These are phyloP conservation scores for Amaranthus palmeri DNA, from an alignment of 148 eudicot genomes.

Conservation along the genomic window DNA sequence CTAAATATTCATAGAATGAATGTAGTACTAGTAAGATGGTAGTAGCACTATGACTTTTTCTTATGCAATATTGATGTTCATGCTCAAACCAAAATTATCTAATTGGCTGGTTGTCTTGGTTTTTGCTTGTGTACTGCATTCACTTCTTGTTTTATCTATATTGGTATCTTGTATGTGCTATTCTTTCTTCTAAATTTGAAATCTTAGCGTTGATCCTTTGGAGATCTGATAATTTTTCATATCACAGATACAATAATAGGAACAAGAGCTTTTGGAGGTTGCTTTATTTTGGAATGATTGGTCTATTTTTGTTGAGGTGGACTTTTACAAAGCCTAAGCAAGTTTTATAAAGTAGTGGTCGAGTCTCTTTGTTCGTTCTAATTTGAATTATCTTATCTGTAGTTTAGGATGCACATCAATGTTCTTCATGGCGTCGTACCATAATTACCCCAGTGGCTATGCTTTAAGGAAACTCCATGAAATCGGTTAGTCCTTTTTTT, in stretches of 20 bases:
- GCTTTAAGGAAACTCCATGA: constrained; percentile 68
- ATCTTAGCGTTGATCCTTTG: not conserved
- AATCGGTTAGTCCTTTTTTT: constrained; percentile 48
- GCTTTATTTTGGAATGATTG: constrained; percentile 54
- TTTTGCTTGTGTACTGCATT: not conserved
- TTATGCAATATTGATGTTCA: not conserved
- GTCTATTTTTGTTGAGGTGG: constrained; percentile 67
- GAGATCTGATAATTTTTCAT: not conserved
- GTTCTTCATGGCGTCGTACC: constrained; percentile 77
- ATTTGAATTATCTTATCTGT: constrained; percentile 25
- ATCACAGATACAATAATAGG: constrained; percentile 73
- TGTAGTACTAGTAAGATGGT: no score
- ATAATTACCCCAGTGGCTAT: constrained; percentile 91
- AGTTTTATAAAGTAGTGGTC: not conserved
- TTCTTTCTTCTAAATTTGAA: not conserved
- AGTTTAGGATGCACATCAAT: constrained; percentile 77
- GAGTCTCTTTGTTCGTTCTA: constrained; percentile 6
- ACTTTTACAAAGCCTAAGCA: not conserved
- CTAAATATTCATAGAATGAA: no score
- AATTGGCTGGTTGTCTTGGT: not conserved
- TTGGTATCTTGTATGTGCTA: not conserved
- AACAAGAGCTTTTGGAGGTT: constrained; percentile 69
- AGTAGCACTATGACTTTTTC: no score
- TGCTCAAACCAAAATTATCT: not conserved
- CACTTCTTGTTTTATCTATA: not conserved